A percentile compares a stretch with the other conserved stretches of the same genome.
Conservation (phyloP, 2,329 filamentous ascomycete species). For the Colletotrichum sp. region DNA sequence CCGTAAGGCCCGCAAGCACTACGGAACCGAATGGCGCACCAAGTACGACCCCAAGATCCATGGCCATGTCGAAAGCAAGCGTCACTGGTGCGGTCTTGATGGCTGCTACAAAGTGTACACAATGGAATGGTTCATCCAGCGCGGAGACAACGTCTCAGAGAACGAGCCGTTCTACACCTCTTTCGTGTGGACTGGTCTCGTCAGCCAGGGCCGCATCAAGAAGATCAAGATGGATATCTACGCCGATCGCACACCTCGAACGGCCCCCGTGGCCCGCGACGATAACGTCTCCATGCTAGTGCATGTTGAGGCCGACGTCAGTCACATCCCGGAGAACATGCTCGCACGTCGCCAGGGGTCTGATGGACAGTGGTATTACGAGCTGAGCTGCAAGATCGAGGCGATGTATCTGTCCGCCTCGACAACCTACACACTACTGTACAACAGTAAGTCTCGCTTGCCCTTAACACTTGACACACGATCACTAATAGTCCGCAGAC, state of each 20-base stretch:
- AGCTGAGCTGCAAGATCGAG: constrained; percentile 44
- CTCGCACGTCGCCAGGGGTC: constrained; percentile 36
- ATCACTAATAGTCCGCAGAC: constrained; percentile 30
- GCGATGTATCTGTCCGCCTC: constrained; percentile 45
- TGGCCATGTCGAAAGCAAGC: constrained; percentile 37
- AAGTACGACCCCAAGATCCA: constrained; percentile 80
- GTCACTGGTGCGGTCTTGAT: constrained; percentile 40
- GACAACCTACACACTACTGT: constrained; percentile 47
- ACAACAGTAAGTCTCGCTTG: constrained; percentile 37
- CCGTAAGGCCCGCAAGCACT: constrained; percentile 75
- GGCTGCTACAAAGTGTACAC: constrained; percentile 40
- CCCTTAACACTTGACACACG: not conserved
- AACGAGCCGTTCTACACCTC: constrained; percentile 39
- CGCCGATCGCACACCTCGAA: constrained; percentile 29
- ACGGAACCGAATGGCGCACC: constrained; percentile 82
- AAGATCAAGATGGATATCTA: constrained; percentile 42
- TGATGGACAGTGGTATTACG: constrained; percentile 45
- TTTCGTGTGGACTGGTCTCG: constrained; percentile 36
- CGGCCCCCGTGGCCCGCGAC: constrained; percentile 39
- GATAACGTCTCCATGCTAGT: constrained; percentile 40
- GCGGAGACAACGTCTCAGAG: constrained; percentile 43
- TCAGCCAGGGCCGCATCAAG: constrained; percentile 35
- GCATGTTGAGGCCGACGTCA: constrained; percentile 44
- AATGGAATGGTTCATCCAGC: constrained; percentile 50
- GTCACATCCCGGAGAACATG: constrained; percentile 42